Evolutionary conservation across 2,329 filamentous ascomycete genomes (phyloP), one percentile per base, ranked within the genome.

Genomic region (Microdochium trichocladiopsis): DNA sequence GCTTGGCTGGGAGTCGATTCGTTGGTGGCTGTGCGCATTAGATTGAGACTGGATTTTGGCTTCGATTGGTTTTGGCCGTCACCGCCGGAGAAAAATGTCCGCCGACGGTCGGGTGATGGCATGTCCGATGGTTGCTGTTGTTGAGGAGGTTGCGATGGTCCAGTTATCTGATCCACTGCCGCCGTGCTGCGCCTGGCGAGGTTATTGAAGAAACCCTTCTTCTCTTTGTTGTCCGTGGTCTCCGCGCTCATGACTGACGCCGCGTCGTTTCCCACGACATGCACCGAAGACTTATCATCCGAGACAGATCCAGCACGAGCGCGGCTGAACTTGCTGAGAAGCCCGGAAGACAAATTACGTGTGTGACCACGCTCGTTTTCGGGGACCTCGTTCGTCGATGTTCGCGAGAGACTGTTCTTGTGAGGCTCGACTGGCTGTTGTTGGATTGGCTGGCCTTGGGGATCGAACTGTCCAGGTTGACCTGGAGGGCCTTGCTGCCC

Each of bases 401-500:
- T 45, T 22, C 41, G 41, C 4, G 41, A 45, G 41, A 45, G 41
- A 22, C 4, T 22, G 41, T 16, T 22, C 41, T 45, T 45, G 41
- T 45, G 10, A 6, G 41, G 41, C 6, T 45, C 41, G 50, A 47
- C 23, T 53, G 41, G 41, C 18, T 45, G 41, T 22, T 45, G 41
- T 22, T 45, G 41, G 4, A 45, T 9, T 18, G 12, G 21, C 41
- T 22, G 41, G 6, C 52, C 52, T 14, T 37, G 33, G 11, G 49
- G 48, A 1, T 43, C 53, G 23, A 33, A 28, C 33, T 51, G 53
- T 10, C 28, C 51, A 51, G 47, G 36, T 22, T 18, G 22, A n/a
- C 58, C 53, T 12, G 47, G 45, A 14, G 50, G 57, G 14, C 43
- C 52, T 21, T 50, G 50, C 9, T 60, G 53, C 9, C 37, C 25